Conservation (phyloP, 2,329 filamentous ascomycete species). For the Bipolaris oryzae region DNA sequence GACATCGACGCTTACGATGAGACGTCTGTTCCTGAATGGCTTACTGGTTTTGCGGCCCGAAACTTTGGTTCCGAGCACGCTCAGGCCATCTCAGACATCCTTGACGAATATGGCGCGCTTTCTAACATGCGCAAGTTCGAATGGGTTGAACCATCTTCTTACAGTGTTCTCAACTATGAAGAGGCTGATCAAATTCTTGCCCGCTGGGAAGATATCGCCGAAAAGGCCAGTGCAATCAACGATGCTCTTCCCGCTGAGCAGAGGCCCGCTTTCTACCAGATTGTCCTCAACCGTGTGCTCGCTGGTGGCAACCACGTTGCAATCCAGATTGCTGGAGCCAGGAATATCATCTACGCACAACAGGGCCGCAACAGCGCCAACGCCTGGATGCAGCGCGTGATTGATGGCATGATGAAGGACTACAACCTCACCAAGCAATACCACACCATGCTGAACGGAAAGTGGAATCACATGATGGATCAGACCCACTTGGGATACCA, state of each 20-base stretch:
- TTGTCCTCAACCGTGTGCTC: slow-evolving; percentile 65
- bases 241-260: slow-evolving; percentile 57
- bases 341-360: slow-evolving; percentile 45
- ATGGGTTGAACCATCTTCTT: slow-evolving; percentile 63
- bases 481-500: slow-evolving; percentile 51
- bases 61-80: slow-evolving; percentile 62
- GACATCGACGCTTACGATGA: slow-evolving; percentile 64
- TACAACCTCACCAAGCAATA: slow-evolving; percentile 46
- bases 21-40: slow-evolving; percentile 62
- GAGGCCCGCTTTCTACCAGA: slow-evolving; percentile 67
- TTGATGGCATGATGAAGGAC: slow-evolving; percentile 47
- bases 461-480: slow-evolving; percentile 51
- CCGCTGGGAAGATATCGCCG: slow-evolving; percentile 61
- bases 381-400: slow-evolving; percentile 42
- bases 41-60: slow-evolving; percentile 61
- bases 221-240: slow-evolving; percentile 63
- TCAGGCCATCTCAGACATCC: slow-evolving; percentile 57
- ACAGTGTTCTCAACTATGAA: slow-evolving; percentile 67
- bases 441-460: slow-evolving; percentile 45
- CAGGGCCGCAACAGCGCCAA: slow-evolving; percentile 50
- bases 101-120: slow-evolving; percentile 64
- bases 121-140: slow-evolving; percentile 67
- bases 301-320: slow-evolving; percentile 64
- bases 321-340: slow-evolving; percentile 49
- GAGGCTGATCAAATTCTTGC: slow-evolving; percentile 65